phyloP scores from a whole-genome alignment of 345 rosid species.

The Durio zibethinus region DNA sequence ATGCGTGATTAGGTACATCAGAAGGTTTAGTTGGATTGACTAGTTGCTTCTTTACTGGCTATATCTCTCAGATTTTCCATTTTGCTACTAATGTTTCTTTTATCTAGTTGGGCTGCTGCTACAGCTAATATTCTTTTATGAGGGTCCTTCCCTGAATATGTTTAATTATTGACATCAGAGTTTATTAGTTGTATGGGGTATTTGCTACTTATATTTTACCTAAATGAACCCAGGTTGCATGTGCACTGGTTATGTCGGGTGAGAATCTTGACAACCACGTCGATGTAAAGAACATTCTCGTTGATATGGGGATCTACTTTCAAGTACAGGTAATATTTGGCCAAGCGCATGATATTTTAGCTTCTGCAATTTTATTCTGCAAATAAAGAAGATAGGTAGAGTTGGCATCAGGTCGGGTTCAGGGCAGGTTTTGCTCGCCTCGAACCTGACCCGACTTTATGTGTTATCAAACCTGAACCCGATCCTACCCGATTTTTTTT shows the following conservation, averaged over 20 bases:
- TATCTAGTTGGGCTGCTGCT: not conserved
- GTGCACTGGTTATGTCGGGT: constrained; percentile 73
- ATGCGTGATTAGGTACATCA: not conserved
- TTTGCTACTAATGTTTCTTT: not conserved
- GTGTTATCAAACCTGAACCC: too few relatives aligned
- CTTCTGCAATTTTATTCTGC: constrained; percentile 2
- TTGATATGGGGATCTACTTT: constrained; percentile 77
- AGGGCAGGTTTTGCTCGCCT: too few relatives aligned
- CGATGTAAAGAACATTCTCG: constrained; percentile 57
- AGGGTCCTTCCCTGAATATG: not conserved
- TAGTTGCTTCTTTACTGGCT: not conserved
- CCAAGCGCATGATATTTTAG: not conserved
- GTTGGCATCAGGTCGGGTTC: too few relatives aligned
- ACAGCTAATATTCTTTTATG: not conserved
- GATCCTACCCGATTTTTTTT: too few relatives aligned
- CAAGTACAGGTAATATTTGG: constrained; percentile 63
- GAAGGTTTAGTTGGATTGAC: constrained; percentile 1
- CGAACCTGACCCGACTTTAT: too few relatives aligned
- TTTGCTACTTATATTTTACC: not conserved
- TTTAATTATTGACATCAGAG: not conserved
- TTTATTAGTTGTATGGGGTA: not conserved
- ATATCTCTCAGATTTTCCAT: not conserved
- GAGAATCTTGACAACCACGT: constrained; percentile 62
- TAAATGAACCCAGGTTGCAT: constrained; percentile 57
- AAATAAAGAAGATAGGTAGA: not conserved